Conservation (phyloP, 2,329 filamentous ascomycete species). For the Thielaviopsis ethacetica region DNA sequence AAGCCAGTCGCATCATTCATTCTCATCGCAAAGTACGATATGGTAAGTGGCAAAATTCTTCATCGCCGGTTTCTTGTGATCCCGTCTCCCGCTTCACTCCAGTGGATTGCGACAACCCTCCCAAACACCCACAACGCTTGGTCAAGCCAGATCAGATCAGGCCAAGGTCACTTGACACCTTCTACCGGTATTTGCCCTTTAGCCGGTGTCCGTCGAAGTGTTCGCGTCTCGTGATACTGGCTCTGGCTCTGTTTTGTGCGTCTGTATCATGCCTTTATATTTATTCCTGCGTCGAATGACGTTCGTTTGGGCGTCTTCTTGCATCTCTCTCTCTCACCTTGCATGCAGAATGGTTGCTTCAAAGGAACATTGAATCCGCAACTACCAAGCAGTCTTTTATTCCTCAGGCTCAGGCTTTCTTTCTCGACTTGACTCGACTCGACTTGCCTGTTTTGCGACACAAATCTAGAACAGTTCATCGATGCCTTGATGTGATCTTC, state of each 20-base stretch:
- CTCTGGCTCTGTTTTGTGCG: too few species aligned
- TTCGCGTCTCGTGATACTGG: background rate
- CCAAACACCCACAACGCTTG: background rate
- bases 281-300: background rate
- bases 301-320: background rate
- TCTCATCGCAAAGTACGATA: constrained; percentile 54
- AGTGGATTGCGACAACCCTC: background rate
- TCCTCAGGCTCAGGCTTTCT: background rate
- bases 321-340: background rate
- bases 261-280: background rate
- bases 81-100: background rate
- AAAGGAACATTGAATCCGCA: background rate
- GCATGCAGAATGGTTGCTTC: background rate
- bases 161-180: background rate
- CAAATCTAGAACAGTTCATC: background rate
- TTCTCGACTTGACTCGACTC: background rate
- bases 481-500: background rate
- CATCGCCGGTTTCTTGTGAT: background rate
- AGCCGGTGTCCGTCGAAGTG: too few species aligned
- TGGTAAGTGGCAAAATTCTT: constrained; percentile 28
- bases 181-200: background rate
- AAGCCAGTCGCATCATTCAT: constrained; percentile 52
- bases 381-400: background rate
- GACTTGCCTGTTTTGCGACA: background rate
- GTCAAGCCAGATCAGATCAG: background rate